These are phyloP conservation scores for Onygenales sp. DNA, from an alignment of 2,329 filamentous ascomycete species.

Conservation along the genomic window DNA sequence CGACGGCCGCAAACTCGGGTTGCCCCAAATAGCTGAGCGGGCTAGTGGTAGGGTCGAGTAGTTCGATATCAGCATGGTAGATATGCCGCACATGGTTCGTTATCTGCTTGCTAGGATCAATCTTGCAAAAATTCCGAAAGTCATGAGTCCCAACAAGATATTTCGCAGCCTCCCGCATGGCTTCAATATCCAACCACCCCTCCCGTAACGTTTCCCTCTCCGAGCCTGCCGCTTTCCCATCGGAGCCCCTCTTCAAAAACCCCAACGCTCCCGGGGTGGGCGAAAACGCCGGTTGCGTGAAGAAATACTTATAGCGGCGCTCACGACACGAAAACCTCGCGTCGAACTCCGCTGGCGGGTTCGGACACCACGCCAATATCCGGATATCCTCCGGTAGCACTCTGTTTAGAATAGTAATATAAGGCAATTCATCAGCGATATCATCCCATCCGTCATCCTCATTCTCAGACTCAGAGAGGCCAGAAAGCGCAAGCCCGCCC, in stretches of 20 bases:
- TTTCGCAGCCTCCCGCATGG: conserved; percentile 75
- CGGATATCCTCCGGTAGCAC: conserved; percentile 84
- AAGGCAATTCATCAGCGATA: conserved; percentile 71
- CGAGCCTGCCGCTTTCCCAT: conserved; percentile 14
- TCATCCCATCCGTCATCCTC: conserved; percentile 47
- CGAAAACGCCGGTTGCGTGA: conserved; percentile 82
- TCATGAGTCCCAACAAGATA: conserved; percentile 77
- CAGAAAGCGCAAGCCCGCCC: conserved; percentile 12
- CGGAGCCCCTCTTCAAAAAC: conserved; percentile 26
- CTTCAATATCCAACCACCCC: conserved; percentile 78
- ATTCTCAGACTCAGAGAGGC: conserved; percentile 20
- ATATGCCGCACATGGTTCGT: conserved; percentile 72
- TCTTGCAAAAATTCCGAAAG: conserved; percentile 94
- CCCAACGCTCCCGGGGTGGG: conserved; percentile 52
- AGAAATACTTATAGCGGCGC: conserved; percentile 91
- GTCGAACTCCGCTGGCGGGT: conserved; percentile 69
- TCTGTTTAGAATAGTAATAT: conserved; percentile 74
- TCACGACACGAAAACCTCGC: conserved; percentile 90
- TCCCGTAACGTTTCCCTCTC: conserved; percentile 36
- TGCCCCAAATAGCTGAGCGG: conserved; percentile 48
- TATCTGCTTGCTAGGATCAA: conserved; percentile 84
- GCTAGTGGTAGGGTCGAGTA: conserved; percentile 46
- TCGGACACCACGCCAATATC: conserved; percentile 85
- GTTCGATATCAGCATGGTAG: conserved; percentile 68
- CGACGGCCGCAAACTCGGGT: conserved; percentile 33